These are phyloP conservation scores for Aspergillus carlsbadensis DNA, from an alignment of 495 filamentous ascomycete genomes.

Conservation along the genomic window DNA sequence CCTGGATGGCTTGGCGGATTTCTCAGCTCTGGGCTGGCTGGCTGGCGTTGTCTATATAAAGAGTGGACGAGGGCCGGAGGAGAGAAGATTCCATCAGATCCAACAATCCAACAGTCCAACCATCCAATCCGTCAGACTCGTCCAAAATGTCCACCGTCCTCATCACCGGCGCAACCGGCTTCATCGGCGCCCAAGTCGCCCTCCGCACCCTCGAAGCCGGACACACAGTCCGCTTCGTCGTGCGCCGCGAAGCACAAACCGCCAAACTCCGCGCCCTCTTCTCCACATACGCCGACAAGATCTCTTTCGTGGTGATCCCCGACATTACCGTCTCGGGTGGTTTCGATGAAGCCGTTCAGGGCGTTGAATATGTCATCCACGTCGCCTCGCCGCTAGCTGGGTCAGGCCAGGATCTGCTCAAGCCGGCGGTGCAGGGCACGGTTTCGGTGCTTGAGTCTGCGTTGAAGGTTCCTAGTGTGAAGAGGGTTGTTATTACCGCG, in stretches of 20 bases:
- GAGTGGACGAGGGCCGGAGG: no score
- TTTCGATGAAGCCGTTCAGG: slow-evolving; percentile 46
- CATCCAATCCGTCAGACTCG: not conserved
- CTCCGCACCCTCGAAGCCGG: slow-evolving; percentile 21
- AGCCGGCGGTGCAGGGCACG: slow-evolving; percentile 37
- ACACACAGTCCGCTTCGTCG: slow-evolving; percentile 21
- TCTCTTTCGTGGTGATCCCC: slow-evolving; percentile 44
- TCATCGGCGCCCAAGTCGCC: slow-evolving; percentile 34
- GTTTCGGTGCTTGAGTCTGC: slow-evolving; percentile 40
- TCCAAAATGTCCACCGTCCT: slow-evolving; percentile 16
- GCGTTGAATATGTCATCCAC: slow-evolving; percentile 50
- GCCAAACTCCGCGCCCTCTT: slow-evolving; percentile 19
- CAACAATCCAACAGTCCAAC: no score
- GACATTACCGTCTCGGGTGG: slow-evolving; percentile 43
- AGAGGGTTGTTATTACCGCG: slow-evolving; percentile 43
- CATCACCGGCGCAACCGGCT: slow-evolving; percentile 36
- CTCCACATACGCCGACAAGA: slow-evolving; percentile 7
- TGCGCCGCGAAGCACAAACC: slow-evolving; percentile 25
- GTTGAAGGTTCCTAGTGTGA: slow-evolving; percentile 25
- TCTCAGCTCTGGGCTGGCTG: no score
- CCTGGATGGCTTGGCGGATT: no score
- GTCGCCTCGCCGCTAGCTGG: slow-evolving; percentile 45
- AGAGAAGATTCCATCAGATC: no score
- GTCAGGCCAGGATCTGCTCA: slow-evolving; percentile 23
- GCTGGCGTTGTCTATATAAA: no score